A percentile compares a stretch with the other conserved stretches of the same genome.
Evolutionary conservation across 208 protist species (phyloP).

Genomic region (Wallacemonas collosoma): DNA sequence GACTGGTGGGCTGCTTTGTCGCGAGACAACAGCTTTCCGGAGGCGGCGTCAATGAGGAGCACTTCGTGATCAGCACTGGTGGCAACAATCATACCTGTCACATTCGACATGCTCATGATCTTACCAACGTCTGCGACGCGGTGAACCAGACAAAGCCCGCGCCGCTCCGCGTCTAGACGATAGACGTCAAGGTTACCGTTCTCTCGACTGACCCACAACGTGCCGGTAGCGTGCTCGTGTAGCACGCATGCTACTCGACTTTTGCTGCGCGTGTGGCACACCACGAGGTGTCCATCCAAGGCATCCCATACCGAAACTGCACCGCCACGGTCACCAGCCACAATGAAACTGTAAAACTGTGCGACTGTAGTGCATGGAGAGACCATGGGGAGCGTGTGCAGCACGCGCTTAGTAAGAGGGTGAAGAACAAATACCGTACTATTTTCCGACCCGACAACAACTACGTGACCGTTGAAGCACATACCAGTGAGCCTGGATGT

Average conservation of each 20-base stretch:
- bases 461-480: conserved; percentile 58
- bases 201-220: conserved; percentile 60
- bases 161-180: conserved; percentile 15
- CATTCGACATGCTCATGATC: conserved; percentile 53
- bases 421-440: conserved; percentile 56
- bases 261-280: conserved; percentile 33
- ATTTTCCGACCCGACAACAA: conserved; percentile 44
- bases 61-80: conserved; percentile 55
- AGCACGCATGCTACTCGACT: conserved; percentile 51
- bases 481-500: conserved; percentile 45
- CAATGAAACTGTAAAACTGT: conserved; percentile 49
- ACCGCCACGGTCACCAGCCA: conserved; percentile 57
- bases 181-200: conserved; percentile 76
- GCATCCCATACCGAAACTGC: conserved; percentile 64
- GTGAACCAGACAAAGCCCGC: conserved; percentile 21
- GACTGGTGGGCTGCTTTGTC: conserved; percentile 31
- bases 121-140: conserved; percentile 35
- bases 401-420: conserved; percentile 38
- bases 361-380: conserved; percentile 55
- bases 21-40: conserved; percentile 26
- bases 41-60: conserved; percentile 44
- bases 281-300: conserved; percentile 28
- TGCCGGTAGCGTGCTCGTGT: conserved; percentile 53
- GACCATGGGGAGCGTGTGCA: conserved; percentile 35
- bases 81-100: conserved; percentile 64